phyloP scores from a whole-genome alignment of 208 protist species.

The Crithidia fasciculata region DNA sequence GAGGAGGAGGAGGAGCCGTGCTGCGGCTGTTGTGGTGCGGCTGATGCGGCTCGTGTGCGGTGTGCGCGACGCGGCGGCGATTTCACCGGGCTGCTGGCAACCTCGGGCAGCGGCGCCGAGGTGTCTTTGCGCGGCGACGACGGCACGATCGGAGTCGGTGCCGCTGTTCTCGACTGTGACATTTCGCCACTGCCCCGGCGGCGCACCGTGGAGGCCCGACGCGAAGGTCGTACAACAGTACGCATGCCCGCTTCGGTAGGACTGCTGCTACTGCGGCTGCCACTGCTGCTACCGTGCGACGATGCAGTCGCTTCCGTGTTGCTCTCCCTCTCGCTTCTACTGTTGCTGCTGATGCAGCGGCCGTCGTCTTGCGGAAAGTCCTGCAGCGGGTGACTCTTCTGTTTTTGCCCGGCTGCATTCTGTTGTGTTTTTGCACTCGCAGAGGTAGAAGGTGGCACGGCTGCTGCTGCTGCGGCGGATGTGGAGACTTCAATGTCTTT shows the following conservation, averaged over 20 bases:
- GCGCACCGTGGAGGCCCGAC: not conserved
- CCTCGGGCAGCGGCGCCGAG: no score
- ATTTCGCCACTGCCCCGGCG: not conserved
- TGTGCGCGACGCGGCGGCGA: not conserved
- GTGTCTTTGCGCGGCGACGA: not conserved
- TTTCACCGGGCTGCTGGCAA: not conserved
- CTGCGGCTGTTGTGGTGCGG: slow-evolving; percentile 4
- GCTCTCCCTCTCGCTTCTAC: not conserved
- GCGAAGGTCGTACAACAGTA: not conserved
- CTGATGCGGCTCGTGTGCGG: not conserved
- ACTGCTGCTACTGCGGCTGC: not conserved
- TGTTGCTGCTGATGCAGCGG: not conserved
- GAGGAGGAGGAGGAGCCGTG: not conserved
- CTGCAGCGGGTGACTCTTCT: not conserved
- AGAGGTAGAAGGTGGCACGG: not conserved
- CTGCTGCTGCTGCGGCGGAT: not conserved
- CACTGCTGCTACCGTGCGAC: not conserved
- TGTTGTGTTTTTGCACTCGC: not conserved
- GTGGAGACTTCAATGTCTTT: not conserved
- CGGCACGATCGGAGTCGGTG: not conserved
- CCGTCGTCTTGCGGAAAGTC: not conserved
- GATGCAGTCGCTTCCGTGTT: not conserved
- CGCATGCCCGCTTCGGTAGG: not conserved
- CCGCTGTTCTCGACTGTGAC: not conserved
- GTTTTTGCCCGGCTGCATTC: not conserved